These are phyloP conservation scores for Arxiozyma slooffiae DNA, from an alignment of 1,139 yeast genomes.

Conservation along the genomic window DNA sequence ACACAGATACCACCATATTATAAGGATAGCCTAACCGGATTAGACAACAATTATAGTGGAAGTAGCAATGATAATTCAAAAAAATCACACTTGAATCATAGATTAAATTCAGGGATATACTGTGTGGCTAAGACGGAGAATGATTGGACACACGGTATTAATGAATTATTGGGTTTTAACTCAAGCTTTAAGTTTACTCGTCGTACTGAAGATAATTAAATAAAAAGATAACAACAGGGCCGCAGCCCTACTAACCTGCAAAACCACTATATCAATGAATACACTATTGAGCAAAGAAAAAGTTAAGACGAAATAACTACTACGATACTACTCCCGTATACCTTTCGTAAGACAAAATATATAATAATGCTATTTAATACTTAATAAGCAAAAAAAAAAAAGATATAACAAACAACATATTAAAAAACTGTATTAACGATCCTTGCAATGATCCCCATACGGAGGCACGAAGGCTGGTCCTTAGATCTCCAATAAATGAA, in stretches of 20 bases:
- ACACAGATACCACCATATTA: slow-evolving; percentile 31
- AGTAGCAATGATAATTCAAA: not conserved
- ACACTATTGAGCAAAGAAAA: no score
- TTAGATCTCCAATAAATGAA: slow-evolving; percentile 40
- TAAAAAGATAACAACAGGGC: not conserved
- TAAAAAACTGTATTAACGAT: slow-evolving; percentile 47
- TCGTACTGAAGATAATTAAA: slow-evolving; percentile 9
- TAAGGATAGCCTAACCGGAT: not conserved
- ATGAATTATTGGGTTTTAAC: slow-evolving; percentile 81
- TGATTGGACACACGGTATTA: slow-evolving; percentile 87
- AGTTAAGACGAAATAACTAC: no score
- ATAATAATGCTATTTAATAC: not conserved
- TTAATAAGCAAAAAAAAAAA: not conserved
- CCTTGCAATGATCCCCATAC: slow-evolving; percentile 76
- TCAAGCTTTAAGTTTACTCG: slow-evolving; percentile 50
- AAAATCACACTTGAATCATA: not conserved
- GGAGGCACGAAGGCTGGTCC: slow-evolving; percentile 80
- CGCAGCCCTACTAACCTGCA: no score
- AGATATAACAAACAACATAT: slow-evolving; percentile 34
- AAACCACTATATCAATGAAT: no score
- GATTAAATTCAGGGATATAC: slow-evolving; percentile 55
- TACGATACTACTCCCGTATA: not conserved
- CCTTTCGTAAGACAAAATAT: not conserved
- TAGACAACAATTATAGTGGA: not conserved
- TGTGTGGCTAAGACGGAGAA: slow-evolving; percentile 74